Conservation (phyloP, 2,329 filamentous ascomycete species). For the Paecilomyces fulvus region DNA sequence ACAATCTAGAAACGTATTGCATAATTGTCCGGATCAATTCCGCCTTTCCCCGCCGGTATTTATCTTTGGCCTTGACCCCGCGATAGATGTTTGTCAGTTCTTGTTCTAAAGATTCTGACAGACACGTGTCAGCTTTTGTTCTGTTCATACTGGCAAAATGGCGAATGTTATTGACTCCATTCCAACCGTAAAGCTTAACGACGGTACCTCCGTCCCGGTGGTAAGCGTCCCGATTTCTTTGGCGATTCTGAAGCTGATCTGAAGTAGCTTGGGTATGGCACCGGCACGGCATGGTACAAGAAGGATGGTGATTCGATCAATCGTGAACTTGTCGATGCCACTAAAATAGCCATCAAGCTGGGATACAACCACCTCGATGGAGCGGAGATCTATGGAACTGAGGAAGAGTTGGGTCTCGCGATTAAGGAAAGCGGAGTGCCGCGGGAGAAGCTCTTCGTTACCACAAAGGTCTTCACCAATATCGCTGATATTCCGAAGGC, state of each 20-base stretch:
- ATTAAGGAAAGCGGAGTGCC: constrained; percentile 40
- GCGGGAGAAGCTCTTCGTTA: constrained; percentile 43
- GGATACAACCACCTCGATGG: constrained; percentile 57
- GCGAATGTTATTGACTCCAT: constrained; percentile 13
- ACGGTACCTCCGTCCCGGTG: constrained; percentile 49
- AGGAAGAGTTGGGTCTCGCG: constrained; percentile 40
- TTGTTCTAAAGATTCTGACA: neutral
- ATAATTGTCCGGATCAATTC: neutral
- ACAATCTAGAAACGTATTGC: neutral
- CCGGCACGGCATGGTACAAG: constrained; percentile 59
- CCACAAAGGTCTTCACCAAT: constrained; percentile 49
- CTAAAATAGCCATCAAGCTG: constrained; percentile 49
- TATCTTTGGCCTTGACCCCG: neutral
- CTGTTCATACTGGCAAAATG: constrained; percentile 10
- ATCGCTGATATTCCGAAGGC: constrained; percentile 49
- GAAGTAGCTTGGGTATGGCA: constrained; percentile 50
- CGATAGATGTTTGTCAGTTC: neutral
- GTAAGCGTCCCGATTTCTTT: constrained; percentile 22
- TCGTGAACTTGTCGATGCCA: constrained; percentile 44
- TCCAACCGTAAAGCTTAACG: constrained; percentile 48
- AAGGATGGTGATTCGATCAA: constrained; percentile 42
- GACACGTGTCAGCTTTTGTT: neutral
- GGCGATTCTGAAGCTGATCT: neutral
- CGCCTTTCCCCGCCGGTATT: neutral
- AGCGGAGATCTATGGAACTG: constrained; percentile 48